phyloP scores from a whole-genome alignment of 1,284 basidiomycete species.

The Cystobasidiaceae sp. region DNA sequence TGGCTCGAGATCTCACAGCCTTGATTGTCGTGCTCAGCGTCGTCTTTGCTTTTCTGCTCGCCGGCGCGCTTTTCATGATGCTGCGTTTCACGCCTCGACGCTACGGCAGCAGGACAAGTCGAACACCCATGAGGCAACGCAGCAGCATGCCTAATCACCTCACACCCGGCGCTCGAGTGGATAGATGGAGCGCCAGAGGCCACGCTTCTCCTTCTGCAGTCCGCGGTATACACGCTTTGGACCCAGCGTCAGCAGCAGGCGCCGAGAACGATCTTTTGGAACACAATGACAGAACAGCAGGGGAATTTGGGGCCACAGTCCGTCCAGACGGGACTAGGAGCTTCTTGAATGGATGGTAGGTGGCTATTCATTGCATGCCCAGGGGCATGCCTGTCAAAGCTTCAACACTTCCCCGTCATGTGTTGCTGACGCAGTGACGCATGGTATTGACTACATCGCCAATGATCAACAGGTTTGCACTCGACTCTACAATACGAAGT shows the following conservation, averaged over 20 bases:
- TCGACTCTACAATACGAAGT: background rate
- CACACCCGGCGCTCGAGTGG: background rate
- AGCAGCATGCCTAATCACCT: background rate
- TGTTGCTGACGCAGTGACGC: background rate
- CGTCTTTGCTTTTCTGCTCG: conserved; percentile 1
- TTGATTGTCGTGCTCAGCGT: background rate
- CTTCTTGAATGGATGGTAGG: conserved; percentile 23
- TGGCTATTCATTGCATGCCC: background rate
- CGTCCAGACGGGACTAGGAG: conserved; percentile 2
- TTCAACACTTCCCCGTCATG: background rate
- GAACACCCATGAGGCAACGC: background rate
- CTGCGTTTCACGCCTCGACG: conserved; percentile 13
- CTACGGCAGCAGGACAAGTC: background rate
- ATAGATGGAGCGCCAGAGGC: conserved; percentile 9
- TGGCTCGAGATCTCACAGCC: conserved; percentile 1
- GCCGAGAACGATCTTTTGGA: background rate
- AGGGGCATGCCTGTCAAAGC: background rate
- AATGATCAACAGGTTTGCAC: no score
- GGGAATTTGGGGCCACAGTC: conserved; percentile 19
- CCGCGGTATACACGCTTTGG: background rate
- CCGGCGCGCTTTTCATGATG: conserved; percentile 6
- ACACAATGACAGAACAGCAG: background rate
- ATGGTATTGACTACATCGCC: background rate
- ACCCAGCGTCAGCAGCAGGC: background rate
- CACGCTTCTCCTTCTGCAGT: background rate